Evolutionary conservation across 2,329 filamentous ascomycete genomes (phyloP).

Genomic region (Colletotrichum sp.): DNA sequence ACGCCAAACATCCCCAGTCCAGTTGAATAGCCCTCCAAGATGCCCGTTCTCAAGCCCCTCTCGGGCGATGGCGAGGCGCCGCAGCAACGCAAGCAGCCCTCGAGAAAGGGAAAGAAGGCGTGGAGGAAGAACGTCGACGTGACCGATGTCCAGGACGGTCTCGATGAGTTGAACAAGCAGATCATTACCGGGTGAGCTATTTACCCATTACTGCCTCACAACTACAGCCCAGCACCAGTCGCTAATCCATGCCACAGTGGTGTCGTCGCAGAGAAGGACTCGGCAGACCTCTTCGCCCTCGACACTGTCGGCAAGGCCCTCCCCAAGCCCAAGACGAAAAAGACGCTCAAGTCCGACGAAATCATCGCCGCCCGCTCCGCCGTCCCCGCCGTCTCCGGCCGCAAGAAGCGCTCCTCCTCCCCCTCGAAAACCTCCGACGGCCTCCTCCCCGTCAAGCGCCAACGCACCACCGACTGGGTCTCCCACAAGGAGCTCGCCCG

Average conservation of each 20-base stretch:
- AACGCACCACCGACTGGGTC: constrained; percentile 78
- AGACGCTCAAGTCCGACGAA: constrained; percentile 86
- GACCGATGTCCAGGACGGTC: constrained; percentile 80
- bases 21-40: constrained; percentile 27
- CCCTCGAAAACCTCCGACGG: constrained; percentile 74
- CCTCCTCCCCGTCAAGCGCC: constrained; percentile 75
- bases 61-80: constrained; percentile 65
- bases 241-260: constrained; percentile 60
- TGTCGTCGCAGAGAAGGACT: constrained; percentile 81
- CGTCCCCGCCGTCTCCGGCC: constrained; percentile 77
- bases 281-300: constrained; percentile 83
- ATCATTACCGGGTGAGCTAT: constrained; percentile 80
- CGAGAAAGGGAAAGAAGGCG: constrained; percentile 96
- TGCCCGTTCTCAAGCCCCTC: constrained; percentile 59
- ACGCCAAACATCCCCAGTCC: background rate
- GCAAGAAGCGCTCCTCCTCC: constrained; percentile 65
- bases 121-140: constrained; percentile 99
- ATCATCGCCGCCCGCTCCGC: constrained; percentile 87
- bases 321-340: constrained; percentile 71
- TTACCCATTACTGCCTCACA: background rate
- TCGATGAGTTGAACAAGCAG: constrained; percentile 85
- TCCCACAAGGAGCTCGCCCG: constrained; percentile 83
- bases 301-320: constrained; percentile 75
- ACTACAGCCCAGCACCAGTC: background rate
- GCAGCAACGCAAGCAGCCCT: constrained; percentile 84